phyloP scores from a whole-genome alignment of 441 rosid genomes.

The Pelargonium myrrhifolium region DNA sequence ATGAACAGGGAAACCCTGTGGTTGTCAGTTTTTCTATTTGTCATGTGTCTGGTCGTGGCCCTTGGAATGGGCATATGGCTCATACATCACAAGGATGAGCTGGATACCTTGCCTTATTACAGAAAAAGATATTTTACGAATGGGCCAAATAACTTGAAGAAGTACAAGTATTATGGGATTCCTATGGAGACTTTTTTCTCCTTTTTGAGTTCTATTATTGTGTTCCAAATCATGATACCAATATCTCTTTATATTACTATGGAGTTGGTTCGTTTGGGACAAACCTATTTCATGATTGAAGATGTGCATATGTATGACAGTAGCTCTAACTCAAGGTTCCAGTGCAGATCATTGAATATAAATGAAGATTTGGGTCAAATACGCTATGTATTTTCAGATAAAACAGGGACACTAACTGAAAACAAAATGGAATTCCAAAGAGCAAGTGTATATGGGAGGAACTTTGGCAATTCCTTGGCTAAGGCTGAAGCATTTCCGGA shows the following conservation, averaged over 20 bases:
- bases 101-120: conserved; percentile 64
- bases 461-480: conserved; percentile 32
- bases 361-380: conserved; percentile 79
- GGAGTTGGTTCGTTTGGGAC: conserved; percentile 80
- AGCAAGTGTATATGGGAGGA: conserved; percentile 55
- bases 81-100: conserved; percentile 38
- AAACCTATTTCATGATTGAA: conserved; percentile 68
- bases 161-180: conserved; percentile 58
- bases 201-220: conserved; percentile 69
- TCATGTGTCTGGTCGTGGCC: conserved; percentile 65
- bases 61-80: conserved; percentile 68
- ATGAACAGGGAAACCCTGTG: conserved; percentile 77
- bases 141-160: conserved; percentile 44
- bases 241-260: conserved; percentile 76
- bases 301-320: conserved; percentile 58
- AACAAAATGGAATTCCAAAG: conserved; percentile 67
- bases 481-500: conserved; percentile 21
- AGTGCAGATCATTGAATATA: conserved; percentile 73
- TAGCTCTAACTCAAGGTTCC: conserved; percentile 55
- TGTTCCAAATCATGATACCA: conserved; percentile 81
- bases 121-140: conserved; percentile 43
- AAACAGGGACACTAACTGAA: conserved; percentile 75
- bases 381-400: conserved; percentile 71
- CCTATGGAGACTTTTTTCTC: conserved; percentile 76
- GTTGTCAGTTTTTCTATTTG: conserved; percentile 57